A percentile compares a stretch with the other conserved stretches of the same genome.
These are phyloP conservation scores for Fusarium sp. DNA, from an alignment of 2,329 filamentous ascomycete species.

Conservation along the genomic window DNA sequence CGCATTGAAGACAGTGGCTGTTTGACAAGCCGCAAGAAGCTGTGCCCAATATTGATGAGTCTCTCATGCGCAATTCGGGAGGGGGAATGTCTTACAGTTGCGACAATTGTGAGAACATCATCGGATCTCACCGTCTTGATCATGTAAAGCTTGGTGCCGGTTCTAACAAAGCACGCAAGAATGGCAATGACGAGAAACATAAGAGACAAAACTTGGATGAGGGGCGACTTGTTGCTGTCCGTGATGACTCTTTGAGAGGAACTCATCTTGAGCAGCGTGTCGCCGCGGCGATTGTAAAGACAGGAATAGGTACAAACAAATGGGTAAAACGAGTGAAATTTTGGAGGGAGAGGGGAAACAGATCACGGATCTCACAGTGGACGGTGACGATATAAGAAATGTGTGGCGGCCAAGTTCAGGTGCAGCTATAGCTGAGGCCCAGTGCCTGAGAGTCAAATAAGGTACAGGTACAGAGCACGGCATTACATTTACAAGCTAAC, in stretches of 20 bases:
- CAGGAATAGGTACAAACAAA: neutral
- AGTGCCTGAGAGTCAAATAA: neutral
- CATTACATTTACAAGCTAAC: neutral
- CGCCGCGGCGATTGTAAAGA: neutral
- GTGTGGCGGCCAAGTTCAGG: neutral
- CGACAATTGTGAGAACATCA: conserved; percentile 41
- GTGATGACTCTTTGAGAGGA: conserved; percentile 44
- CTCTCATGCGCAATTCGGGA: neutral
- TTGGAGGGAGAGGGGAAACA: neutral
- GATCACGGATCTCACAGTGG: neutral
- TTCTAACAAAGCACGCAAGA: conserved; percentile 42
- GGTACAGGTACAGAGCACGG: neutral
- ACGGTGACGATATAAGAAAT: conserved; percentile 6
- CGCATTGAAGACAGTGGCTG: conserved; percentile 30
- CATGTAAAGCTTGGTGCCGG: conserved; percentile 47
- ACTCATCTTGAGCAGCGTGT: conserved; percentile 29
- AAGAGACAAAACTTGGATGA: conserved; percentile 45
- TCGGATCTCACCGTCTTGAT: conserved; percentile 44
- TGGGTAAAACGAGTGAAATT: neutral
- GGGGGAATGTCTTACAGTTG: conserved; percentile 33
- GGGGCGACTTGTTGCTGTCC: conserved; percentile 46
- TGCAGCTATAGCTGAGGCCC: neutral
- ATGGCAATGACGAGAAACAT: conserved; percentile 47
- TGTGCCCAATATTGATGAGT: neutral
- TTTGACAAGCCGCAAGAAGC: conserved; percentile 39